Percentiles rank a stretch among this genome's conserved stretches.
phyloP scores from a whole-genome alignment of 306 rosid species.

The Inga leiocalycina region DNA sequence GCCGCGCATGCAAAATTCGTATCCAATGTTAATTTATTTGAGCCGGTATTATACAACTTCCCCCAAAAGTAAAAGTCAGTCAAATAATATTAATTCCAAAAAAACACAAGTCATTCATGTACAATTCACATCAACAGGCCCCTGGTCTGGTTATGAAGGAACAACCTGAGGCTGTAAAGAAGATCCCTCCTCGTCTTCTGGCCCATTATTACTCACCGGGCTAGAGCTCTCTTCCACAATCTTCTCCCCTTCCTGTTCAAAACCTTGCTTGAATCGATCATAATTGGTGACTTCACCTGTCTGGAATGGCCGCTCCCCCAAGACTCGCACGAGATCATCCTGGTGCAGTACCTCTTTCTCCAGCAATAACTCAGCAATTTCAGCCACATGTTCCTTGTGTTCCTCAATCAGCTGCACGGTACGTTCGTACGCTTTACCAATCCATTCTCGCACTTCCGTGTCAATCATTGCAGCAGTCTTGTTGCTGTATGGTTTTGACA shows the following conservation, averaged over 20 bases:
- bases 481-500: slow-evolving; percentile 86
- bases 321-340: slow-evolving; percentile 63
- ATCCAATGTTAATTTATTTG: slow-evolving; percentile 16
- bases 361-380: slow-evolving; percentile 85
- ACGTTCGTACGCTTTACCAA: slow-evolving; percentile 62
- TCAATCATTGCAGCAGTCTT: slow-evolving; percentile 85
- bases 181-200: slow-evolving; percentile 62
- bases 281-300: slow-evolving; percentile 59
- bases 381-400: slow-evolving; percentile 75
- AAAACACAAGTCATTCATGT: slow-evolving; percentile 44
- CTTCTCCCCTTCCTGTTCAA: slow-evolving; percentile 54
- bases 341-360: slow-evolving; percentile 98
- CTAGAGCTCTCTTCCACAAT: slow-evolving; percentile 31
- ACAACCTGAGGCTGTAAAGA: slow-evolving; percentile 81
- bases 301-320: slow-evolving; percentile 82
- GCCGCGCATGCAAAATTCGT: slow-evolving; percentile 3
- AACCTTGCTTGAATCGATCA: slow-evolving; percentile 74
- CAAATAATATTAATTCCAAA: background rate
- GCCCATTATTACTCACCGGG: slow-evolving; percentile 22
- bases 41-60: slow-evolving; percentile 35
- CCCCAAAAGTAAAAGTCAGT: slow-evolving; percentile 28
- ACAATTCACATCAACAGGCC: slow-evolving; percentile 21
- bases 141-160: slow-evolving; percentile 48
- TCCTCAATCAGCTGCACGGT: slow-evolving; percentile 68
- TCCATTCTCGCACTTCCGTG: slow-evolving; percentile 87